phyloP scores from a whole-genome alignment of 306 rosid species.

The Luffa acutangula region DNA sequence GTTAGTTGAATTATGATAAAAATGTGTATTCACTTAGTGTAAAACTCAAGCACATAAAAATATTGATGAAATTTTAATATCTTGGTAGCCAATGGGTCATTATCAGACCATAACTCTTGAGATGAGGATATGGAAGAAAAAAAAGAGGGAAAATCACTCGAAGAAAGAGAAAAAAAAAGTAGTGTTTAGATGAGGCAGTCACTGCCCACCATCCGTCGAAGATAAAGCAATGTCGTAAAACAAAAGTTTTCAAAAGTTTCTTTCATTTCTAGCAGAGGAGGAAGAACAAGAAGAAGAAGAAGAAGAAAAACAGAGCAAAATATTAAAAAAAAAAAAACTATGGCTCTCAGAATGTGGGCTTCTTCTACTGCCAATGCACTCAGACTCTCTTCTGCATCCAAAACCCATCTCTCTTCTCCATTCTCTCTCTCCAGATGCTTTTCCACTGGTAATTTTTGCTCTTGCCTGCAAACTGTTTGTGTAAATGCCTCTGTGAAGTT shows the following conservation, averaged over 20 bases:
- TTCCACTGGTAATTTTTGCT: constrained; percentile 42
- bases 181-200: constrained; percentile 5
- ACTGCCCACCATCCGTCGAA: constrained; percentile 10
- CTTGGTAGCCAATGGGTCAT: neutral
- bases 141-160: neutral
- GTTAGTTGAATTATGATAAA: too few species aligned
- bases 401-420: constrained; percentile 44
- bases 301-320: neutral
- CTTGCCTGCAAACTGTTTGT: neutral
- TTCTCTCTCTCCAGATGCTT: constrained; percentile 68
- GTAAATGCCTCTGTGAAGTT: neutral
- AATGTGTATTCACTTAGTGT: too few species aligned
- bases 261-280: neutral
- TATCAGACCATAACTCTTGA: neutral
- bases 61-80: too few species aligned
- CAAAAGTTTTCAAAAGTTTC: neutral
- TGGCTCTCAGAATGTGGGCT: constrained; percentile 97
- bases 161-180: neutral
- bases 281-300: neutral
- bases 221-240: constrained; percentile 1
- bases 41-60: too few species aligned
- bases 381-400: constrained; percentile 55
- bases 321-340: constrained; percentile 10
- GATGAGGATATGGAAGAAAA: constrained; percentile 2
- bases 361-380: constrained; percentile 89